Evolutionary conservation across 495 filamentous ascomycete genomes (phyloP).

Genomic region (Viridothelium virens): DNA sequence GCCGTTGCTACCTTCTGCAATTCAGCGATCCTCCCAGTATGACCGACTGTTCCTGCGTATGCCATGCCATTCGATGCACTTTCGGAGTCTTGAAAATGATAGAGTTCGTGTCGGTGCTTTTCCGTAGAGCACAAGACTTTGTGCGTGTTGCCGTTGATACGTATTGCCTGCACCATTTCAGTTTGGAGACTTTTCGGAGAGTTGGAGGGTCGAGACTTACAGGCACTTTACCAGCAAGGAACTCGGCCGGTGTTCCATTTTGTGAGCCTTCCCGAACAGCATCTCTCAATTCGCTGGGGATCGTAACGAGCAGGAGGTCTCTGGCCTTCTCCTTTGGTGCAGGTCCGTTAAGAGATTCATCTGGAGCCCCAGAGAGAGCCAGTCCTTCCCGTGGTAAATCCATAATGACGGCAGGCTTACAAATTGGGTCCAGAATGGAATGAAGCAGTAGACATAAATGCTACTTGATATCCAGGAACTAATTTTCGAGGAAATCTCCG

Average conservation of each 20-base stretch:
- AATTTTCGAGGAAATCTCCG: neutral
- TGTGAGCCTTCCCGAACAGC: neutral
- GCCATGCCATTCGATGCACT: constrained; percentile 26
- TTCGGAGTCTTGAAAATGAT: constrained; percentile 26
- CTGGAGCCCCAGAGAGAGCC: constrained; percentile 1
- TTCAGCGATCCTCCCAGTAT: neutral
- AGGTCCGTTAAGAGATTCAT: neutral
- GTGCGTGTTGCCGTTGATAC: constrained; percentile 20
- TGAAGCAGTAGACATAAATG: neutral
- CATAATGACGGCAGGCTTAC: neutral
- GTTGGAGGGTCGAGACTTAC: constrained; percentile 11
- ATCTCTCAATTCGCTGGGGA: neutral
- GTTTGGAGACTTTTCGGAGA: neutral
- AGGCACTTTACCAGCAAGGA: constrained; percentile 21
- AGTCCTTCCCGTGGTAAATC: neutral
- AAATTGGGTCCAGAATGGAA: neutral
- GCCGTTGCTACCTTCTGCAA: constrained; percentile 10
- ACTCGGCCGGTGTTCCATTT: constrained; percentile 5
- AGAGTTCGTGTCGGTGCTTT: constrained; percentile 24
- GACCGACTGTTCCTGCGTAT: constrained; percentile 10
- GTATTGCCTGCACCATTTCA: constrained; percentile 18
- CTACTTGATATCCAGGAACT: no score
- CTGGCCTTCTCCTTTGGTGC: neutral
- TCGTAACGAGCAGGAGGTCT: neutral
- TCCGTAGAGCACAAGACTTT: constrained; percentile 21